phyloP scores from a whole-genome alignment of 148 eudicot genomes.

The Drosera capensis region DNA sequence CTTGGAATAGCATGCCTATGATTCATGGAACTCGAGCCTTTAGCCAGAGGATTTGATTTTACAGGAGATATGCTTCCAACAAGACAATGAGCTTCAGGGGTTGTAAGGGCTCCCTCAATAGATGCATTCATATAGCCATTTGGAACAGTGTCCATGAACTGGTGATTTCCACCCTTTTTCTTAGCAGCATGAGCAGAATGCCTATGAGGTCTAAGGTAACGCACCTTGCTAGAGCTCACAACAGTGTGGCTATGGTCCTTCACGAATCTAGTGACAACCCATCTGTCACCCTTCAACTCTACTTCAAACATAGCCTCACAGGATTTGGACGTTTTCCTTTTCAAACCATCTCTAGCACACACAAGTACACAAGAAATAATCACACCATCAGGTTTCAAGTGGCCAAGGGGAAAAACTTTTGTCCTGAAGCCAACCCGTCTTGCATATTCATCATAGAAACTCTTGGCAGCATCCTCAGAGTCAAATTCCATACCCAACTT shows the following conservation, averaged over 20 bases:
- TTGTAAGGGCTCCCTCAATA: slow-evolving; percentile 19
- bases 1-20: slow-evolving; percentile 8
- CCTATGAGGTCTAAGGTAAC: slow-evolving; percentile 29
- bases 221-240: slow-evolving; percentile 20
- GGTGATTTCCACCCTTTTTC: slow-evolving; percentile 6
- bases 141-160: slow-evolving; percentile 10
- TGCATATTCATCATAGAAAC: slow-evolving; percentile 26
- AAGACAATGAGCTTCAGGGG: slow-evolving; percentile 10
- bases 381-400: slow-evolving; percentile 28
- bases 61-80: slow-evolving; percentile 10
- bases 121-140: no score
- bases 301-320: slow-evolving; percentile 26
- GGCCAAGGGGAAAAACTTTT: slow-evolving; percentile 20
- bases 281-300: slow-evolving; percentile 23
- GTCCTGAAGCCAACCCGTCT: slow-evolving; percentile 31
- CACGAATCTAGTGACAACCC: slow-evolving; percentile 36
- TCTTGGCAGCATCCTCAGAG: slow-evolving; percentile 27
- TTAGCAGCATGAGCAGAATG: slow-evolving; percentile 26
- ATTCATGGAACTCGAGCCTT: slow-evolving; percentile 8
- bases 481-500: slow-evolving; percentile 28
- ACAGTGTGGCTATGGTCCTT: slow-evolving; percentile 36
- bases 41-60: slow-evolving; percentile 8
- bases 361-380: slow-evolving; percentile 25
- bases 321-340: slow-evolving; percentile 21
- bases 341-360: slow-evolving; percentile 27